Evolutionary conservation across 2,329 filamentous ascomycete species (phyloP).

Genomic region (Lithohypha guttulata): DNA sequence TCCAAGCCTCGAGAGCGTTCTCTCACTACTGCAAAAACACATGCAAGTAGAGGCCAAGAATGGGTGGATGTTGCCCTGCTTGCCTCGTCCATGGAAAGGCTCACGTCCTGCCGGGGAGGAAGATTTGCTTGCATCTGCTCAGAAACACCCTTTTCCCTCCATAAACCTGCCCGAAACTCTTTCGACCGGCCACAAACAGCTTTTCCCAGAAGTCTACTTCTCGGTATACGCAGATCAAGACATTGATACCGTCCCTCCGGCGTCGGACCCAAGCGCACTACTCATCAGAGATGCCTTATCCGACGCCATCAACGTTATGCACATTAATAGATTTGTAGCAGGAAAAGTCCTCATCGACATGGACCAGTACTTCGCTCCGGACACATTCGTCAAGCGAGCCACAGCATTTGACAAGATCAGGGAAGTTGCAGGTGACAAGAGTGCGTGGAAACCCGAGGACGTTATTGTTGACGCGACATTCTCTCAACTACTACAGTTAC

Average conservation of each 20-base stretch:
- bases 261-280: slow-evolving; percentile 64
- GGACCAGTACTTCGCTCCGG: slow-evolving; percentile 84
- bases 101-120: slow-evolving; percentile 35
- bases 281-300: slow-evolving; percentile 75
- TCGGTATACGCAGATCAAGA: slow-evolving; percentile 86
- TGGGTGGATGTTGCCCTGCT: slow-evolving; percentile 61
- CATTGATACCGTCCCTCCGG: slow-evolving; percentile 74
- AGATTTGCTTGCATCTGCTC: slow-evolving; percentile 48
- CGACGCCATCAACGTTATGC: slow-evolving; percentile 86
- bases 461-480: slow-evolving; percentile 96
- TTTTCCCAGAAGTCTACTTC: slow-evolving; percentile 89
- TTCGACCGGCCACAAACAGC: slow-evolving; percentile 58
- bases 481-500: slow-evolving; percentile 83
- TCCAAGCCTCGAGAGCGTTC: slow-evolving; percentile 57
- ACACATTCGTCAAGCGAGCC: slow-evolving; percentile 85
- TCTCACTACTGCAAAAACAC: slow-evolving; percentile 76
- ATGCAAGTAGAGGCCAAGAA: slow-evolving; percentile 64
- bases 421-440: slow-evolving; percentile 49
- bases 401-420: slow-evolving; percentile 84
- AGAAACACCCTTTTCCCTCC: slow-evolving; percentile 66
- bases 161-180: slow-evolving; percentile 68
- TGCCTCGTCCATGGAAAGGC: slow-evolving; percentile 46
- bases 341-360: slow-evolving; percentile 87
- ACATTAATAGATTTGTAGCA: slow-evolving; percentile 81
- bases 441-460: slow-evolving; percentile 96